Evolutionary conservation across 257 asterid species (phyloP), one percentile per base, ranked within the genome.

Genomic region (Anisodus tanguticus): DNA sequence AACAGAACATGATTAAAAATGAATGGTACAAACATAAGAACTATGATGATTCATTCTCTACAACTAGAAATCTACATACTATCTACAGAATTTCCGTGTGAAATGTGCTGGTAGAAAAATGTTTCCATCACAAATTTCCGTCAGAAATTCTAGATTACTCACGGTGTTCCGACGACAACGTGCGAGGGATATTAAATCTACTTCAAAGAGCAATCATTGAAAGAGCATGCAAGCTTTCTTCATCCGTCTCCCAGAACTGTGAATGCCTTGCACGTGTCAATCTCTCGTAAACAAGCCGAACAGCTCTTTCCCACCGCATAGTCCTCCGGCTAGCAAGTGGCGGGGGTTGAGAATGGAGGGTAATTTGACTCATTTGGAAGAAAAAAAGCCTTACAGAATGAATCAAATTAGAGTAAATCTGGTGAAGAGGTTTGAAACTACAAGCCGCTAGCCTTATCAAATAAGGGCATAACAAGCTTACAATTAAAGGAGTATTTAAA

Each of bases 231-330:
- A 94, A 86, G 79, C 90, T 90, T 9, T 93, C 98, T 86, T 92
- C 95, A 37, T 87, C 91, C 8, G 83, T 63, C 17, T 85, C 86
- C 10, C 37, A 64, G 62, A 80, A 57, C 31, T 68, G 91, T 8
- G 88, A 81, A 26, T 81, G 90, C 83, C 96, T 86, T 9, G 83
- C 88, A 69, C 84, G 92, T 1, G 26, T 68, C 51, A 90, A 26
- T 64, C 93, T 89, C 83, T 87, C 90, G 59, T 4, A 81, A 31
- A 94, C 88, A 59, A 93, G 47, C 60, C 93, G 92, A 66, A 92
- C 70, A 17, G 93, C 93, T 87, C 97, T 81, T 87, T 85, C 93
- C 93, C 94, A 91, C 86, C 97, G 87, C 55, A 9, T 58, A 58
- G 84, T 10, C 35, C 86, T 9, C 49, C 79, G n/a, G 13, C 26